Conservation (phyloP, 148 eudicot genomes). For the Rhododendron mucronatum region DNA sequence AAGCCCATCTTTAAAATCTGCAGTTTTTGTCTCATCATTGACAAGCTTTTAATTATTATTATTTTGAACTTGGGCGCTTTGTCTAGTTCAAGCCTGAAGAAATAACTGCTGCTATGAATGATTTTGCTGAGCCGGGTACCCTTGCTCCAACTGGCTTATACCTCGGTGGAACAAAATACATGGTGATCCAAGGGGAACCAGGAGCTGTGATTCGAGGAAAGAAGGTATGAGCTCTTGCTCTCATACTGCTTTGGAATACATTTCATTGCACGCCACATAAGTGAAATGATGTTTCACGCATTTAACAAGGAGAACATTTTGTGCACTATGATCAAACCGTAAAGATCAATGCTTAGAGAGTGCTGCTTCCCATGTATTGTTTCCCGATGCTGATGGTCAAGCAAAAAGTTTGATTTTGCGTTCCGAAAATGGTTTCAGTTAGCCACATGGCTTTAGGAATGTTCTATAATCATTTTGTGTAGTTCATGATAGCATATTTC, state of each 20-base stretch:
- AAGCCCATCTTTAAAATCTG: background rate
- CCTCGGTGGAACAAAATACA: constrained; percentile 63
- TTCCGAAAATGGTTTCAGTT: background rate
- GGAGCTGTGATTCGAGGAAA: constrained; percentile 77
- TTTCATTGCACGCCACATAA: background rate
- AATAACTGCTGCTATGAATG: constrained; percentile 37
- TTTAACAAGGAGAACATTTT: background rate
- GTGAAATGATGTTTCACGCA: background rate
- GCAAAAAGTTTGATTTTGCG: background rate
- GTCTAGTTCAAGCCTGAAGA: constrained; percentile 54
- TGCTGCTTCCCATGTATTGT: background rate
- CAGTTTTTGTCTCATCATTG: background rate
- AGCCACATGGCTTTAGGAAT: background rate
- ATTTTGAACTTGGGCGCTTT: background rate
- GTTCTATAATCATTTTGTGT: background rate
- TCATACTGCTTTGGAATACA: background rate
- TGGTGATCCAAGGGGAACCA: constrained; percentile 75
- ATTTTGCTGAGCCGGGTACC: constrained; percentile 53
- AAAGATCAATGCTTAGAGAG: too few relatives aligned
- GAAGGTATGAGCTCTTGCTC: constrained; percentile 36
- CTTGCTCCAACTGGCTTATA: constrained; percentile 71
- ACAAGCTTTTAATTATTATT: background rate
- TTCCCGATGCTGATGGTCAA: background rate
- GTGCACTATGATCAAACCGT: background rate
- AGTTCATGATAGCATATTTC: background rate